Evolutionary conservation across 2,329 filamentous ascomycete species (phyloP), one percentile per base, ranked within the genome.

Genomic region (Epichloe bromicola): DNA sequence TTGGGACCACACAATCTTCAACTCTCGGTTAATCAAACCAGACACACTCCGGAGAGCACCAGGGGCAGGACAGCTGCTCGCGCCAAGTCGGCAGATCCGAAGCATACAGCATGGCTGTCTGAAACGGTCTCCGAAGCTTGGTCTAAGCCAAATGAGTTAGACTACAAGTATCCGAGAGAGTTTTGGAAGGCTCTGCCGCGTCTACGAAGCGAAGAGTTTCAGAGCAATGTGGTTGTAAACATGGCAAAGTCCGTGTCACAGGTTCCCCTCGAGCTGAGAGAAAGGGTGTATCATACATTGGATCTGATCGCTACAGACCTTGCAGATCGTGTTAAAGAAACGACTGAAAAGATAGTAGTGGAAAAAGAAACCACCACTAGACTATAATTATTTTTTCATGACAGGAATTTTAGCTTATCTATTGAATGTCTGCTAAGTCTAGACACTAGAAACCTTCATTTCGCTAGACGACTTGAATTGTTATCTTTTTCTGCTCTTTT

Each of bases 1-100:
- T 67, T 83, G 23, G 51, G 48, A 11, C 12, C 45, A n/a, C 36
- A 47, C 11, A 38, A 39, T 20, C 15, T 39, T 2, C 34, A 39
- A 7, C 7, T 30, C 4, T 19, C 36, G 14, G 20, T 36, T 2
- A 37, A 46, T 14, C 19, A n/a, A 26, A n/a, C 44, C 17, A 33
- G 34, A 37, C n/a, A 37, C 11, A 4, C 19, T 2, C 4, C 17
- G 1, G n/a, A 26, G 8, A 19, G 11, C 12, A 8, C 44, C 1
- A 46, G 15, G 19, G n/a, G 17, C 19, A 23, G 20, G 5, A 45
- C 23, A 17, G 3, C 33, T 15, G 33, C 12, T 46, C 14, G 15
- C 34, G 34, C 44, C n/a, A 11, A 5, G 23, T 33, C 37, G 23
- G 19, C 4, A 36, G 2, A 47, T 34, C 20, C 45, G 20, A 14